These are phyloP conservation scores for Sequoia sempervirens DNA, from an alignment of 75 land plant species.

Conservation along the genomic window DNA sequence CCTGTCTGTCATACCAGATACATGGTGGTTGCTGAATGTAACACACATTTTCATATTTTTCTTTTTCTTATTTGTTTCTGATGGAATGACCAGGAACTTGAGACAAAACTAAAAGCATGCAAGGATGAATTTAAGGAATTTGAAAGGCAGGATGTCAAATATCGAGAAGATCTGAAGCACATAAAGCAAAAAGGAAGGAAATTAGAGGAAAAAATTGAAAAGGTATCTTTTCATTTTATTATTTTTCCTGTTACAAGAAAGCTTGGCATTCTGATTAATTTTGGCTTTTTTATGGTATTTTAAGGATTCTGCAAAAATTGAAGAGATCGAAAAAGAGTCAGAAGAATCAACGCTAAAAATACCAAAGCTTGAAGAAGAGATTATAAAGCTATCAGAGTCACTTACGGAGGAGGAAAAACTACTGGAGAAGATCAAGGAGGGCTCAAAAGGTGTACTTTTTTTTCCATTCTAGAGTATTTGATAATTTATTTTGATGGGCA, in stretches of 20 bases:
- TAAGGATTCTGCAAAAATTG: conserved; percentile 73
- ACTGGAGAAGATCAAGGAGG: conserved; percentile 71
- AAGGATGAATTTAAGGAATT: conserved; percentile 86
- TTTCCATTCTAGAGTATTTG: background rate
- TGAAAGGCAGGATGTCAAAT: conserved; percentile 91
- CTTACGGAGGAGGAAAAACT: conserved; percentile 73
- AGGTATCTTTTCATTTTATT: conserved; percentile 30
- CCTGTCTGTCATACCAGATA: background rate
- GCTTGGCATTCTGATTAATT: background rate
- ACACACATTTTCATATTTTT: background rate
- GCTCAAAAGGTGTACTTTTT: conserved; percentile 53
- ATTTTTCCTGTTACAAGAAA: conserved; percentile 9
- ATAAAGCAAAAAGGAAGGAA: conserved; percentile 86
- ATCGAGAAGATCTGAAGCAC: conserved; percentile 91
- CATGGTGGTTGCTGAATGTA: background rate
- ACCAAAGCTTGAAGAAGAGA: conserved; percentile 74
- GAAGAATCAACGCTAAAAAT: conserved; percentile 60
- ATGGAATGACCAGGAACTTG: conserved; percentile 56
- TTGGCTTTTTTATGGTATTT: background rate
- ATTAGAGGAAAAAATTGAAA: conserved; percentile 77
- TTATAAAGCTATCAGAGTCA: conserved; percentile 49
- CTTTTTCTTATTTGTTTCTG: background rate
- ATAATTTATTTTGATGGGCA: background rate
- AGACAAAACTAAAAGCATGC: conserved; percentile 52
- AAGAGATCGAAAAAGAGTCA: conserved; percentile 49